Base-by-base conservation (phyloP, 139 green algal genomes). In the Chlorella ohadii region DNA sequence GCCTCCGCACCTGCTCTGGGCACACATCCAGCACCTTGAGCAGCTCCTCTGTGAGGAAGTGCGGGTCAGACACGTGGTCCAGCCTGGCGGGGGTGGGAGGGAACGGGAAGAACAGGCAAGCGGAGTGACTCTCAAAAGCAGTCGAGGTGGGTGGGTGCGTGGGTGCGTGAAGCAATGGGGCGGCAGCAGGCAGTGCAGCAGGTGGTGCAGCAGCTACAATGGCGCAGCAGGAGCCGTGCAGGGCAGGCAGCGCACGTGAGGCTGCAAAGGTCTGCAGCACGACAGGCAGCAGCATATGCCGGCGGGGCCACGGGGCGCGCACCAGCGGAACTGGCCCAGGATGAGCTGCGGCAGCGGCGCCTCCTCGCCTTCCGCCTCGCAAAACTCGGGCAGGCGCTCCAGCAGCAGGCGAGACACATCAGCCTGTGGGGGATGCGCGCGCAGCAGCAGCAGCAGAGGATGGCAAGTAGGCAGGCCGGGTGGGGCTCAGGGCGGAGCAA, bases 321-420 rank as follows among this genome's bases (percentile, higher is more conserved):
- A 88, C 84, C 84, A 91, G 44, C 87, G 64, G 67, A 91, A 89
- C 51, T 87, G 87, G 28, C 87, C 87, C 33, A 91, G 73, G 1
- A 91, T 79, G 34, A 89, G 87, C 33, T 66, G 59, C 22, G 87
- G 38, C 33, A 89, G n/a, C 36, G 57, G 19, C 33, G 41, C 31
- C 34, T 80, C 73, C 34, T 83, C 72, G 4, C 51, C 84, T 3
- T 66, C 74, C 0, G 34, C 75, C 33, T 61, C 75, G 22, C 22
- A 28, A 33, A 79, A 79, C 66, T 73, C 66, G 17, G 56, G 13
- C 61, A 89, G 57, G 28, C 57, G 63, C 23, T 88, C 64, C 65
- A 88, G 67, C 75, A 91, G 75, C 57, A 81, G 22, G 28, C 70
- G 12, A 20, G 74, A 41, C 47, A 88, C 12, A 4, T 90, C 55